Conservation (phyloP, 1,284 basidiomycete species). For the Phellopilus nigrolimitatus region DNA sequence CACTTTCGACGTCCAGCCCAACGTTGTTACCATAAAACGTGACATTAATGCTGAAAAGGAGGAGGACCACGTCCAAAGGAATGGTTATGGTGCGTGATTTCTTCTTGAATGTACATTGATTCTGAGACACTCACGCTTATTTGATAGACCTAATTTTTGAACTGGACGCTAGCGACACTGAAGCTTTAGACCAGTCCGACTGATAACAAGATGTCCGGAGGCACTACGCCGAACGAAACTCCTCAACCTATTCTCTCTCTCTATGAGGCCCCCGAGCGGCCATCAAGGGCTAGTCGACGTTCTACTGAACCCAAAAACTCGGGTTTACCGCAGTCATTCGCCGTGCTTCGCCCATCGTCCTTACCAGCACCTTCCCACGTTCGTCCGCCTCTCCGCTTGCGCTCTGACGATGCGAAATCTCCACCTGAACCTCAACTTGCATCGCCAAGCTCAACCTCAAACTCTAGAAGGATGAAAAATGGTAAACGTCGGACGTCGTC, state of each 20-base stretch:
- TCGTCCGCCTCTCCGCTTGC: slow-evolving; percentile 29
- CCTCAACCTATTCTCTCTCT: slow-evolving; percentile 18
- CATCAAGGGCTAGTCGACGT: slow-evolving; percentile 24
- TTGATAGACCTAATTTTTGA: slow-evolving; percentile 61
- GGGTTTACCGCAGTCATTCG: slow-evolving; percentile 51
- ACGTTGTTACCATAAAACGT: slow-evolving; percentile 42
- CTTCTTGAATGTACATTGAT: background rate
- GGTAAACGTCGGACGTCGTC: background rate
- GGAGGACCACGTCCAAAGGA: slow-evolving; percentile 23
- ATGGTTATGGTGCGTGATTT: slow-evolving; percentile 30
- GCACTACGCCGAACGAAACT: background rate
- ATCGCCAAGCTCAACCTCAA: slow-evolving; percentile 12
- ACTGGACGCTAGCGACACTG: slow-evolving; percentile 47
- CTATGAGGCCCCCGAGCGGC: slow-evolving; percentile 23
- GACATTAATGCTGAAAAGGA: slow-evolving; percentile 32
- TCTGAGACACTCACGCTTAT: background rate
- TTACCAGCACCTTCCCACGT: slow-evolving; percentile 56
- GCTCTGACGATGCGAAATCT: background rate
- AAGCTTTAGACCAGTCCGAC: slow-evolving; percentile 20
- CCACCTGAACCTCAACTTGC: background rate
- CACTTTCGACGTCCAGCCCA: slow-evolving; percentile 65
- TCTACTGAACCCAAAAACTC: slow-evolving; percentile 23
- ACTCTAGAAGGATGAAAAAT: slow-evolving; percentile 3
- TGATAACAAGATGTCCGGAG: slow-evolving; percentile 5
- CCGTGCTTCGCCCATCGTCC: slow-evolving; percentile 59